Evolutionary conservation across 176 grass and related monocot genomes (phyloP), one percentile per base, ranked within the genome.

Genomic region (Zoysia pacifica): DNA sequence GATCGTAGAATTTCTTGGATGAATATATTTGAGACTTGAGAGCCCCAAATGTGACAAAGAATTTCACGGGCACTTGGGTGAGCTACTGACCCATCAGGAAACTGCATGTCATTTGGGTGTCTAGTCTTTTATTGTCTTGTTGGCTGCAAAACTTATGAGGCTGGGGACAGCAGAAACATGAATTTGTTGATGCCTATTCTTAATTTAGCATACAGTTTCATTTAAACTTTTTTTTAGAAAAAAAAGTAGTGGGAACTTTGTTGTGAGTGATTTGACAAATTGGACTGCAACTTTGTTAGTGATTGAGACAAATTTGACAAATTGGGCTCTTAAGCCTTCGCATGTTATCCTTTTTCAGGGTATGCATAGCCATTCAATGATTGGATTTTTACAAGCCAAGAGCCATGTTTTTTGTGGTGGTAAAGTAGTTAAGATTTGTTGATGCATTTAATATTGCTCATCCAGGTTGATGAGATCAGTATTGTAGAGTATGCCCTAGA

Each of bases 361-460:
- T 28, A 28, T 28, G 28, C 28, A 28, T 28, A 28, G 4, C 1
- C 9, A 5, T 50, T 74, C n/a, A 10, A 16, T 74, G 28, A 11
- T 82, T 82, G 48, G 39, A 73, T 15, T 54, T 82, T 78, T 47
- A 59, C 65, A 7, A 80, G 13, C 52, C 41, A 70, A 43, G n/a
- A 79, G 18, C 20, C 37, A 55, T 42, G 70, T 16, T 73, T 73
- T 40, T 13, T 20, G 6, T 78, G 20, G n/a, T 18, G 37, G 40
- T 15, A 16, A 52, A 53, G 12, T 13, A 10, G 2, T 14, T 65
- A 5, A 40, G 52, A 7, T 67, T 67, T 68, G 39, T 28, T 69
- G 40, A 47, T 11, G 2, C 62, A 35, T 48, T 71, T 11, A 2
- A 19, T 48, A 14, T 70, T 70, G 35, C 6, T 6, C 18, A 8